Evolutionary conservation across 23 red algal species (phyloP).

Genomic region (Chondrus crispus): DNA sequence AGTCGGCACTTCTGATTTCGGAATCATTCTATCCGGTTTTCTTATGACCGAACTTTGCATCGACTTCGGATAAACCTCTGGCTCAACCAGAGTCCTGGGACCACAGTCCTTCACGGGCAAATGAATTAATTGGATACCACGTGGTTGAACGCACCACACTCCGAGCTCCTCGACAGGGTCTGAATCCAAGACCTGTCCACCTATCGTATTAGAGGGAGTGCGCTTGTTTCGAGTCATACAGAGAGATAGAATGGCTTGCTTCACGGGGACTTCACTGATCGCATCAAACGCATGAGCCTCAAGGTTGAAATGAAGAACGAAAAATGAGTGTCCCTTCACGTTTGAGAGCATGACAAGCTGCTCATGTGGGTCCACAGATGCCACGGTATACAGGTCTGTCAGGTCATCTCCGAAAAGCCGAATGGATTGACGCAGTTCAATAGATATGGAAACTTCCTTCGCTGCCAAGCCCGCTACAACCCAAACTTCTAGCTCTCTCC

Average conservation of each 20-base stretch:
- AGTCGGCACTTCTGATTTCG: constrained; percentile 1
- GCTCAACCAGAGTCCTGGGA: constrained; percentile 4
- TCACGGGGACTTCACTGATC: constrained; percentile 58
- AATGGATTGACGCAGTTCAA: constrained; percentile 45
- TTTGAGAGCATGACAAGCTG: constrained; percentile 38
- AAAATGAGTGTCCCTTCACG: constrained; percentile 38
- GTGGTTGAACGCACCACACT: constrained; percentile 80
- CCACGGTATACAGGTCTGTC: constrained; percentile 11
- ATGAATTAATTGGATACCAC: constrained; percentile 63
- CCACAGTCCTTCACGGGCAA: constrained; percentile 40
- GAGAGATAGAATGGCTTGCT: constrained; percentile 57
- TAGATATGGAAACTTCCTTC: constrained; percentile 8
- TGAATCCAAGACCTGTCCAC: neutral
- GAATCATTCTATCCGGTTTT: constrained; percentile 40
- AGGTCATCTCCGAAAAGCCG: constrained; percentile 3
- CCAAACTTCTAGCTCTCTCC: constrained; percentile 50
- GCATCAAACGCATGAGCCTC: constrained; percentile 35
- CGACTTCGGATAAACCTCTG: constrained; percentile 35
- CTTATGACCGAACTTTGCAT: constrained; percentile 2
- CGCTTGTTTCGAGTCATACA: constrained; percentile 53
- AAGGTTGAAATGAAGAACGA: constrained; percentile 57
- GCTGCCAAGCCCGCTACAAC: neutral
- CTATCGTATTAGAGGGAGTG: neutral
- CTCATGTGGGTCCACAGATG: constrained; percentile 38
- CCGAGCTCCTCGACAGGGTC: constrained; percentile 41